Base-by-base conservation (phyloP, 1,284 basidiomycete genomes). In the Trametes polyzona region DNA sequence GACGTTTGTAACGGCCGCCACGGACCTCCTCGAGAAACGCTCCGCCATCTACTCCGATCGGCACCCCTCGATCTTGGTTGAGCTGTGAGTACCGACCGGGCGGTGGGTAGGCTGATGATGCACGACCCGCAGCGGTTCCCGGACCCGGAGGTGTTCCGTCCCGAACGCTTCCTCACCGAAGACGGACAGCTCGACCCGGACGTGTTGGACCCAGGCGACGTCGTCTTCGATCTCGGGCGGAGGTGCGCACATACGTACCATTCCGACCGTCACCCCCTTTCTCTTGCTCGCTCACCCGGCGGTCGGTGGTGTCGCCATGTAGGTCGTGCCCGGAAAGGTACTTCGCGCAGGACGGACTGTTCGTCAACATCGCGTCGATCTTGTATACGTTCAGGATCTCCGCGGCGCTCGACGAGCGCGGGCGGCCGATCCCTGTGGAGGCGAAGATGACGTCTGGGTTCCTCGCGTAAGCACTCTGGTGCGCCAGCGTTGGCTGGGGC, bases 161-260 rank as follows among this genome's bases (percentile, higher is more conserved):
- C 65, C 0, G 64, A 65, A 33, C 53, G 65, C 17, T 65, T 57
- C 47, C 19, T 64, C 14, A 57, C n/a, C n/a, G n/a, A 58, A 27
- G 53, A 63, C 14, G 62, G 59, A 4, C 27, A 52, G 29, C 51
- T 63, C 2, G 42, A 58, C 23, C 47, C 50, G 6, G 49, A 44
- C 17, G 58, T 54, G 0, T 51, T 36, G n/a, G 58, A 58, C 19
- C 57, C 64, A 7, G 35, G 35, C 1, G 44, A 42, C 9, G 44
- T 52, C 10, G 52, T 55, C 3, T 67, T 78, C 48, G 66, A 65
- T 2, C 61, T 59, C 30, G 61, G 61, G 12, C 37, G 65, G 21
- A 52, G 62, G 61, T 59, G 14, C n/a, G 39, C 14, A 11, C n/a
- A n/a, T n/a, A n/a, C n/a, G n/a, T n/a, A 12, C 11, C 11, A n/a